Conservation (phyloP, 805 yeast species). For the Grigorovia transvaalensis region DNA sequence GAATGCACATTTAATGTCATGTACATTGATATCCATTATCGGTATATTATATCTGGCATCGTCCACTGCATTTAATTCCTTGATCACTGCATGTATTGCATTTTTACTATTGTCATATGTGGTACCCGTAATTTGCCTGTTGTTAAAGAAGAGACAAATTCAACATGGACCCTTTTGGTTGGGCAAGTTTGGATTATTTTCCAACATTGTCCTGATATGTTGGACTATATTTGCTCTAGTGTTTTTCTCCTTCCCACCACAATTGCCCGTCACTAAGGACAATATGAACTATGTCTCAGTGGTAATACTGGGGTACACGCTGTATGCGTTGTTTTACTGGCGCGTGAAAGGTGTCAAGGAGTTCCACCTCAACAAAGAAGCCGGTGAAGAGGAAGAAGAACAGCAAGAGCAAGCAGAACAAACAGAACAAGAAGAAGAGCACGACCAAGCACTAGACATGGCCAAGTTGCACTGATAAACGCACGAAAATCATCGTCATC, state of each 20-base stretch:
- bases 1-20: conserved; percentile 51
- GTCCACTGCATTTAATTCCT: conserved; percentile 55
- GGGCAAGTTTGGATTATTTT: conserved; percentile 42
- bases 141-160: conserved; percentile 33
- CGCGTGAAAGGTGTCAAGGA: conserved; percentile 29
- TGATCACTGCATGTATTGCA: conserved; percentile 53
- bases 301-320: conserved; percentile 39
- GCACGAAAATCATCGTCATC: no score
- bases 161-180: conserved; percentile 60
- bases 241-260: conserved; percentile 55
- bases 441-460: no score
- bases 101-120: conserved; percentile 50
- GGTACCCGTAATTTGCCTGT: conserved; percentile 44
- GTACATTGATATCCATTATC: conserved; percentile 41
- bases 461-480: no score
- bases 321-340: conserved; percentile 46
- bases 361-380: conserved; percentile 25
- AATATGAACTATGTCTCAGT: conserved; percentile 61
- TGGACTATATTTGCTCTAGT: conserved; percentile 54
- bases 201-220: conserved; percentile 39
- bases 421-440: no score
- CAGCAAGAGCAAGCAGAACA: not conserved
- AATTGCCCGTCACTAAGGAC: conserved; percentile 48
- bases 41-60: conserved; percentile 58
- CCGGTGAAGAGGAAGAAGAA: conserved; percentile 7